Evolutionary conservation across 2,329 filamentous ascomycete genomes (phyloP), one percentile per base, ranked within the genome.

Genomic region (Thielaviopsis cerberus): DNA sequence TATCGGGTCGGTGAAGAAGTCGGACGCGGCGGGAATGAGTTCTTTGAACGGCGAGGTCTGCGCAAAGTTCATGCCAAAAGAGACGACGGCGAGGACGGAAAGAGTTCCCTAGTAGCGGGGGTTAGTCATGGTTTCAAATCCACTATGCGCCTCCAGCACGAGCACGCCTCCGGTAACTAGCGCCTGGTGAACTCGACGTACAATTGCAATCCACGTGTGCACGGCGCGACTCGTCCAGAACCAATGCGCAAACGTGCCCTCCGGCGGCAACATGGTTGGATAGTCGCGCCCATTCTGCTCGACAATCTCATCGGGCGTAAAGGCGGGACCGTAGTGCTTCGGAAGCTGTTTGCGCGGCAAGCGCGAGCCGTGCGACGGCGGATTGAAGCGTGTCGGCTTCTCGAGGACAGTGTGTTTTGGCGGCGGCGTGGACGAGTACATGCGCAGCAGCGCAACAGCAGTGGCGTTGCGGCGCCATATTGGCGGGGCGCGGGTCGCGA

Each of bases 331-430:
- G 67, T 94, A 94, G 69, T 84, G 81, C 64, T 77, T 76, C 27
- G 83, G 82, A 6, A 73, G 69, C 70, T 67, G 68, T 63, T 77
- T 75, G 57, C 78, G 76, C 4, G 78, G 74, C 30, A 88, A 77
- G 6, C 85, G 77, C 23, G 85, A 74, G 13, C 86, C 84, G 69
- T 97, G 92, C 0, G 91, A 97, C 0, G 92, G 92, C 1, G 92
- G 91, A 53, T 87, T 87, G 76, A 95, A 97, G 68, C 84, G 86
- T 66, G 86, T 79, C 24, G 91, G 91, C 70, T 96, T 88, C 65
- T 87, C 87, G 63, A 98, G 82, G 4, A 88, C 78, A 62, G 83
- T 77, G 37, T 80, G 79, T 66, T 84, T 85, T 62, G 70, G 72
- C 20, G 54, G 60, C 27, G 20, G 55, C 17, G 22, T 62, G 61